A percentile compares a stretch with the other conserved stretches of the same genome.
Conservation (phyloP, 1,139 yeast species). For the Saccharomyces uvarum region DNA sequence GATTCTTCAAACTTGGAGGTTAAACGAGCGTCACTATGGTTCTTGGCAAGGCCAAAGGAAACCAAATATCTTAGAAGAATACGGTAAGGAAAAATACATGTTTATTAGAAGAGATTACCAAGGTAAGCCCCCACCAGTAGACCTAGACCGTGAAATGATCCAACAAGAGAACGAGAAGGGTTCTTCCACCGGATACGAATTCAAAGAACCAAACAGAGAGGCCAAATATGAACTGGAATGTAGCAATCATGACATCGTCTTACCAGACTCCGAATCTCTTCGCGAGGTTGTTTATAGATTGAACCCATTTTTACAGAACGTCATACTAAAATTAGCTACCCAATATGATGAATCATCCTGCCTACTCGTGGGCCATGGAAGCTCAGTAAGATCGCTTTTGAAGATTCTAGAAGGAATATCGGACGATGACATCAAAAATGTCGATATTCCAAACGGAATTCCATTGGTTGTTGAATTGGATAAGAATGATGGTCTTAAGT, state of each 20-base stretch:
- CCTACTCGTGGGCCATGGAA: constrained; percentile 67
- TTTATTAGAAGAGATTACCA: constrained; percentile 58
- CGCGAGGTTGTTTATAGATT: constrained; percentile 57
- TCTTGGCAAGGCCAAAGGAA: constrained; percentile 64
- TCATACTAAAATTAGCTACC: constrained; percentile 36
- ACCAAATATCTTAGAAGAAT: constrained; percentile 42
- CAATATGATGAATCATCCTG: constrained; percentile 42
- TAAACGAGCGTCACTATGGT: constrained; percentile 77
- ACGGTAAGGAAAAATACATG: constrained; percentile 56
- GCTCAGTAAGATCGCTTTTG: constrained; percentile 61
- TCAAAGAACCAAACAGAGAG: constrained; percentile 32
- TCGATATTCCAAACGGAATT: constrained; percentile 72
- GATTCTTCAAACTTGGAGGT: constrained; percentile 48
- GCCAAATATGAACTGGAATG: constrained; percentile 35
- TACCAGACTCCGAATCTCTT: constrained; percentile 67
- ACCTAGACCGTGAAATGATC: constrained; percentile 29
- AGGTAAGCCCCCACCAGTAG: constrained; percentile 59
- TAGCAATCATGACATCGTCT: constrained; percentile 28
- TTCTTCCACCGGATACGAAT: constrained; percentile 30
- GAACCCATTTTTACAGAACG: constrained; percentile 44
- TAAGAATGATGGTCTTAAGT: constrained; percentile 37
- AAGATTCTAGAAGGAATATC: constrained; percentile 50
- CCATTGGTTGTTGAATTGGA: constrained; percentile 55
- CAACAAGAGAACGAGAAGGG: constrained; percentile 28
- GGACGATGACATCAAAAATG: constrained; percentile 55